Evolutionary conservation across 1,139 yeast genomes (phyloP), one percentile per base, ranked within the genome.

Genomic region (Groenewaldozyma sp.): DNA sequence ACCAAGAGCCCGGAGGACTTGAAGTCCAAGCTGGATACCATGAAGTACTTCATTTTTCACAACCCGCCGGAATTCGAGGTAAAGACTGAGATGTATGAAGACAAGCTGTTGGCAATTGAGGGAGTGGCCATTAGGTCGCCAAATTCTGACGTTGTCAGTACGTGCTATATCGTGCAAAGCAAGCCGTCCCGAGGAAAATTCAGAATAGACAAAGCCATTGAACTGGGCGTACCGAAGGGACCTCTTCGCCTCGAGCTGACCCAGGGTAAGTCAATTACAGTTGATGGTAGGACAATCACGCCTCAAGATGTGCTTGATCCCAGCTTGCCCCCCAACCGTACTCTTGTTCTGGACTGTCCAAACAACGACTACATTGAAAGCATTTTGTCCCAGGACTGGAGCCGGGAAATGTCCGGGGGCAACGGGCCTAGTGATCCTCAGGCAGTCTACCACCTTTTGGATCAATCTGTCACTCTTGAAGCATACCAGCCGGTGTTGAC

Each of bases 11-110:
- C 39, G 11, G 33, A 31, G 13, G 42, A 33, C 10, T 51, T 20
- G 22, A 66, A 71, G 33, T 81, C 74, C 59, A 67, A 75, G 36
- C 74, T 79, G 16, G 72, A 87, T 3, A 75, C 91, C 0, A 87
- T 96, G 95, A 69, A 95, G 48, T 77, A 77, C 47, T 88, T 88
- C 62, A 86, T 87, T n/a, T 86, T 83, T 58, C 72, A 95, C 49
- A 74, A 78, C 49, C 93, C 93, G 2, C 73, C 83, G 37, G 65
- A 70, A 13, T 55, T 70, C 1, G 56, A 56, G 2, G 63, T 68
- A 11, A 20, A 21, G 11, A 6, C 9, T 10, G 18, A 17, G 7
- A 13, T 10, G 3, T 67, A 70, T 35, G 68, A 69, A 5, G 83
- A 78, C 51, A 71, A 75, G 9, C 64, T 67, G 33, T 54, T 83